Evolutionary conservation across 768 basidiomycete species (phyloP), one percentile per base, ranked within the genome.

Genomic region (Tulasnella calospora): DNA sequence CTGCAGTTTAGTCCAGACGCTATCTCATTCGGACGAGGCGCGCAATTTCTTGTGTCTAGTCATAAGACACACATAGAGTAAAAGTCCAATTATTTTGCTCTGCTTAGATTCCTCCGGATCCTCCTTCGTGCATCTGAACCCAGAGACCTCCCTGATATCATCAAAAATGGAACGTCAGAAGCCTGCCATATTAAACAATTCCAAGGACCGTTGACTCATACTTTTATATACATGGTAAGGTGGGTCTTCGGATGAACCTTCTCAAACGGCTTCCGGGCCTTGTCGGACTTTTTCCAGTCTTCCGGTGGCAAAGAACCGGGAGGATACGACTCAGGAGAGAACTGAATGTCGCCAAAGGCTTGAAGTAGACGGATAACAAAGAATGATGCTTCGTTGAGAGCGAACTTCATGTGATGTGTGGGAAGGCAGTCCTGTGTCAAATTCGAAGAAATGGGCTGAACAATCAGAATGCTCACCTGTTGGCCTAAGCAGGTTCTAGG

Each of bases 351-450:
- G 80, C 89, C 88, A 80, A 89, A 92, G 36, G 86, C 87, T 81
- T 93, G 92, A 73, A 93, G 84, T 41, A 93, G 84, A 40, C 90
- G 86, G 15, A 90, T 89, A 55, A 93, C 87, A 83, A 93, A 90
- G 82, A 89, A 93, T n/a, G 90, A 89, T 71, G 90, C 89, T 84
- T 93, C 90, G 82, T 92, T 92, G 81, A 91, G 91, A 8, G 92
- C 92, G 78, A 92, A 92, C 81, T 92, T 90, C 13, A 91, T 91
- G 55, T 23, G n/a, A 51, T 51, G 51, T 7, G 7, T 0, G 10
- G 51, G 23, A 61, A n/a, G 79, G 70, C 80, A 79, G 27, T 12
- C 30, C 2, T 30, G 46, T 23, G 46, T 38, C 19, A 70, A 21
- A 19, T 40, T 33, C 19, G 46, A 67, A 46, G 30, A 67, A 35